Conservation (phyloP, 2,329 filamentous ascomycete genomes). For the Periconia sp. region DNA sequence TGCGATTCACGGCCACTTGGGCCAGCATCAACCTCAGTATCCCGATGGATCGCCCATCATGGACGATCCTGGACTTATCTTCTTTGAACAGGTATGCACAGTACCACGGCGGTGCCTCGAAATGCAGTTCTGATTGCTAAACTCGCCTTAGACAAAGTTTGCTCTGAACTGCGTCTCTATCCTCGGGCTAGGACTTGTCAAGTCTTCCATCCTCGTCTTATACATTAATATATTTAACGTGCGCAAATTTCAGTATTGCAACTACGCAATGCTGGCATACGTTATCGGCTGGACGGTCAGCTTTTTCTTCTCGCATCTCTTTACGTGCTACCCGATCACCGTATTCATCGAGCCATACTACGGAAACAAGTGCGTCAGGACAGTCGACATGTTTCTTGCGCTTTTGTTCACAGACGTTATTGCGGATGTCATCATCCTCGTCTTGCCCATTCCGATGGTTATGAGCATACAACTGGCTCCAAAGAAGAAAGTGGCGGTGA, state of each 20-base stretch:
- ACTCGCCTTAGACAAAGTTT: conserved; percentile 19
- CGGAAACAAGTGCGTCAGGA: conserved; percentile 14
- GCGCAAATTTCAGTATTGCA: conserved; percentile 9
- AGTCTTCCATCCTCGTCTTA: conserved; percentile 26
- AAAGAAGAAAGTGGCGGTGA: conserved; percentile 8
- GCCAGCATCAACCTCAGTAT: conserved; percentile 12
- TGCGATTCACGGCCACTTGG: conserved; percentile 8
- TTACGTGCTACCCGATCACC: conserved; percentile 20
- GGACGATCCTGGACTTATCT: conserved; percentile 10
- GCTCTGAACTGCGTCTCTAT: conserved; percentile 17
- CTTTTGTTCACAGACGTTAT: conserved; percentile 11
- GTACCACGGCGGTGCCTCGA: not conserved
- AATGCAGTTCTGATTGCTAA: not conserved
- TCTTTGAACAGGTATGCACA: conserved; percentile 9
- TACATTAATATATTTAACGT: conserved; percentile 22
- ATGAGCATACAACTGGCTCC: conserved; percentile 6
- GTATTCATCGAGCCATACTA: conserved; percentile 17
- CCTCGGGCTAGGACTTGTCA: conserved; percentile 19
- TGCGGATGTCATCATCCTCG: conserved; percentile 8
- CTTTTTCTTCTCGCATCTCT: conserved; percentile 16
- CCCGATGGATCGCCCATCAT: conserved; percentile 9
- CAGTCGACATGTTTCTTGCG: conserved; percentile 9
- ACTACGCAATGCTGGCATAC: conserved; percentile 14
- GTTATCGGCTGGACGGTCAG: conserved; percentile 15
- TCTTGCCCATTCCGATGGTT: conserved; percentile 15